Conservation (phyloP, 139 green algal genomes). For the Chlamydomonas sphaeroides region DNA sequence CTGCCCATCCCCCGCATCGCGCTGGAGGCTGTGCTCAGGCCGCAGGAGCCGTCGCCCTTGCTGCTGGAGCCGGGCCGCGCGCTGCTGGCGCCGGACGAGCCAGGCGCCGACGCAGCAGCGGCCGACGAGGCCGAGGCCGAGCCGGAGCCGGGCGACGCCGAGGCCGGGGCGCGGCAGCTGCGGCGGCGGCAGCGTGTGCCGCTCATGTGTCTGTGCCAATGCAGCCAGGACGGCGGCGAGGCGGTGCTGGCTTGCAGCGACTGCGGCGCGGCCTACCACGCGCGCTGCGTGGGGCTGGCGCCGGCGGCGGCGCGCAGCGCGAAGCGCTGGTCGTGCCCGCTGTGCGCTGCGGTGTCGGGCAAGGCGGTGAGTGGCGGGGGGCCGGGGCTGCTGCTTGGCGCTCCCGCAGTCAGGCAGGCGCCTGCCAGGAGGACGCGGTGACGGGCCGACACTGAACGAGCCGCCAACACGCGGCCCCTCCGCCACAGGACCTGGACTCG, state of each 20-base stretch:
- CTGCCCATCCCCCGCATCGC: too few relatives aligned
- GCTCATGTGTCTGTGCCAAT: constrained; percentile 26
- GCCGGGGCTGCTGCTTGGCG: too few relatives aligned
- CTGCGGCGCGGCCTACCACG: constrained; percentile 83
- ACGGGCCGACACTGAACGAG: too few relatives aligned
- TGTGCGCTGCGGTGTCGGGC: constrained; percentile 66
- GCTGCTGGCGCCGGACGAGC: too few relatives aligned
- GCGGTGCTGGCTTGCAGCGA: constrained; percentile 70
- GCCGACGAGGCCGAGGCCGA: too few relatives aligned
- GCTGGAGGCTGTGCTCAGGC: too few relatives aligned
- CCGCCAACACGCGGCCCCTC: too few relatives aligned
- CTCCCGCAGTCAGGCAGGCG: too few relatives aligned
- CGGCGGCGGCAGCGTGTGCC: background rate
- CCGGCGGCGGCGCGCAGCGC: constrained; percentile 1
- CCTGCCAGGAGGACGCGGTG: too few relatives aligned
- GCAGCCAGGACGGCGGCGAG: constrained; percentile 14
- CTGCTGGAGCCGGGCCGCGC: background rate
- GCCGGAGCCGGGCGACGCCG: too few relatives aligned
- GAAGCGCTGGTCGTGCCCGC: constrained; percentile 68
- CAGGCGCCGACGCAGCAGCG: too few relatives aligned
- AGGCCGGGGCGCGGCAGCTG: background rate
- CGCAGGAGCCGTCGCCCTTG: background rate
- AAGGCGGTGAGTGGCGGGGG: too few relatives aligned
- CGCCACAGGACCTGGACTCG: constrained; percentile 14
- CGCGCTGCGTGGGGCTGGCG: constrained; percentile 69